These are phyloP conservation scores for Thielaviopsis ethacetica DNA, from an alignment of 2,329 filamentous ascomycete genomes.

Conservation along the genomic window DNA sequence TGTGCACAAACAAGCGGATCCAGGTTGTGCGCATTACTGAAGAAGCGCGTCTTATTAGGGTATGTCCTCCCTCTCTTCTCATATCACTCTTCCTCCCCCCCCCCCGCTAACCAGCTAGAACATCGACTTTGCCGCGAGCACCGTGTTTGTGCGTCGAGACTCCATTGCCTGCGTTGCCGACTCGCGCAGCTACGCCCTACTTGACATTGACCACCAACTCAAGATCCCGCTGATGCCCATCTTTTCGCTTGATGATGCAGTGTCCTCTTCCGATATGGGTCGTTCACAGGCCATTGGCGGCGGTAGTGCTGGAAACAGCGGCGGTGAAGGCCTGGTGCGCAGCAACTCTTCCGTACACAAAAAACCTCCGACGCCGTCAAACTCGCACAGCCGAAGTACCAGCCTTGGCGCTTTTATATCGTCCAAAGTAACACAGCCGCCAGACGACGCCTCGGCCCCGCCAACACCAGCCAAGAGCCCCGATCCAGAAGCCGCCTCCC, in stretches of 20 bases:
- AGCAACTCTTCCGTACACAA: constrained; percentile 42
- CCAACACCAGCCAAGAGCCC: constrained; percentile 11
- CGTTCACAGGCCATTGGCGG: constrained; percentile 47
- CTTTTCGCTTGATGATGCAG: constrained; percentile 60
- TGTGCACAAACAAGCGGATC: constrained; percentile 66
- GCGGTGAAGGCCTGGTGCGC: constrained; percentile 33
- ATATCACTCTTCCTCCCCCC: neutral
- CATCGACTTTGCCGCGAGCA: constrained; percentile 76
- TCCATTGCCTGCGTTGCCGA: constrained; percentile 89
- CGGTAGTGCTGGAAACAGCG: constrained; percentile 23
- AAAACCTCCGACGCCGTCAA: constrained; percentile 29
- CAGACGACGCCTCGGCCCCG: constrained; percentile 1
- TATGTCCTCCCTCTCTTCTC: constrained; percentile 17
- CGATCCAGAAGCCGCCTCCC: neutral
- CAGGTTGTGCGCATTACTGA: constrained; percentile 75
- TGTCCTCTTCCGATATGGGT: constrained; percentile 39
- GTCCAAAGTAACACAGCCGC: neutral
- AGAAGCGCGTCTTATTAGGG: constrained; percentile 53
- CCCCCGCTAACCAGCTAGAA: constrained; percentile 27
- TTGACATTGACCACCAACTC: constrained; percentile 83
- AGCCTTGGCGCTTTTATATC: constrained; percentile 51
- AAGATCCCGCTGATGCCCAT: constrained; percentile 94
- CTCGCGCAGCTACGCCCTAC: constrained; percentile 66
- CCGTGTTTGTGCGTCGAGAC: constrained; percentile 60
- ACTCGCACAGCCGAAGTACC: constrained; percentile 54